These are phyloP conservation scores for Aegilops longissima DNA, from an alignment of 176 grass and related monocot genomes.

Conservation along the genomic window DNA sequence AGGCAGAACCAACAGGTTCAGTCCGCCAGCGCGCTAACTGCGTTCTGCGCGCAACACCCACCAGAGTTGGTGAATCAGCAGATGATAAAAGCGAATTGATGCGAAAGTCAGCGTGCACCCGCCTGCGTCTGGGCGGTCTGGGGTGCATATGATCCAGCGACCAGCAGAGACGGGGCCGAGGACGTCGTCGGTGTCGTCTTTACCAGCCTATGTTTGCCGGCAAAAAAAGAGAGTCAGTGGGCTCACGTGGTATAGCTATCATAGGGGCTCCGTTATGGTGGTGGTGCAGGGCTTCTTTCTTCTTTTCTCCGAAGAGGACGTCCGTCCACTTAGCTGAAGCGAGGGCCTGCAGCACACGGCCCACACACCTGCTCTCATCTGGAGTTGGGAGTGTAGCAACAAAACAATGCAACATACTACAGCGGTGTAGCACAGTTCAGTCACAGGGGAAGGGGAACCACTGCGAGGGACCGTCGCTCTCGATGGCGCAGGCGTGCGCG, in stretches of 20 bases:
- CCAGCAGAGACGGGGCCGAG: not conserved
- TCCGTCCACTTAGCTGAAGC: slow-evolving; percentile 26
- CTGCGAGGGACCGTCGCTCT: not conserved
- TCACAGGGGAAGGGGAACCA: not conserved
- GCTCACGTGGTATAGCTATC: slow-evolving; percentile 28
- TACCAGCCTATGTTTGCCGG: too few species aligned
- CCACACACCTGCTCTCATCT: not conserved
- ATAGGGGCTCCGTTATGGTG: not conserved
- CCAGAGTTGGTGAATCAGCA: not conserved
- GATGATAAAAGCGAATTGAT: not conserved
- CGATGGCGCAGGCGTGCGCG: not conserved
- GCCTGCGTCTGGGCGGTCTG: too few species aligned
- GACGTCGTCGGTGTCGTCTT: not conserved
- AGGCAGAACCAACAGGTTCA: not conserved
- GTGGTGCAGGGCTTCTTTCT: not conserved
- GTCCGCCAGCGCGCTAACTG: not conserved
- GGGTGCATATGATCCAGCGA: not conserved
- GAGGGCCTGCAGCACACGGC: slow-evolving; percentile 1
- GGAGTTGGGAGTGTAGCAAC: not conserved
- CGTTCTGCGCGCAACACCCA: not conserved
- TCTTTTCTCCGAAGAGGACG: not conserved
- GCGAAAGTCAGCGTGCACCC: not conserved
- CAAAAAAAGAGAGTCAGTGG: too few species aligned
- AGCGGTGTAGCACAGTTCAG: not conserved
- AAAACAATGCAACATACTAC: too few species aligned